These are phyloP conservation scores for bread wheat (Triticum aestivum) DNA, from an alignment of 176 grass and related monocot genomes.

Conservation along the genomic window IWGSC_CS_RefSeq_v2.1 NC_057809.1:64267725-64268224, in stretches of 20 bases:
- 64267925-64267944: background rate
- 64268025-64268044: slow-evolving; percentile 4
- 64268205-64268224: background rate
- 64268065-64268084: background rate
- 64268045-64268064: slow-evolving; percentile 5
- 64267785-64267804: background rate
- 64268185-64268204: background rate
- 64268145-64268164: background rate
- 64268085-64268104: background rate
- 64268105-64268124: background rate
- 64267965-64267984: slow-evolving; percentile 13
- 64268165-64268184: no score
- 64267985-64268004: background rate
- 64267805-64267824: background rate
- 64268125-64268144: background rate
- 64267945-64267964: background rate
- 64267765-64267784: background rate
- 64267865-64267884: background rate
- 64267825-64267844: background rate
- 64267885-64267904: background rate
- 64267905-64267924: background rate
- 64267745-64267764: background rate
- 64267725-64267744: slow-evolving; percentile 14
- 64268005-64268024: background rate
- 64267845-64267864: background rate